A percentile compares a stretch with the other conserved stretches of the same genome.
phyloP scores from a whole-genome alignment of 164 flowering plant species.

The Houttuynia cordata region DNA sequence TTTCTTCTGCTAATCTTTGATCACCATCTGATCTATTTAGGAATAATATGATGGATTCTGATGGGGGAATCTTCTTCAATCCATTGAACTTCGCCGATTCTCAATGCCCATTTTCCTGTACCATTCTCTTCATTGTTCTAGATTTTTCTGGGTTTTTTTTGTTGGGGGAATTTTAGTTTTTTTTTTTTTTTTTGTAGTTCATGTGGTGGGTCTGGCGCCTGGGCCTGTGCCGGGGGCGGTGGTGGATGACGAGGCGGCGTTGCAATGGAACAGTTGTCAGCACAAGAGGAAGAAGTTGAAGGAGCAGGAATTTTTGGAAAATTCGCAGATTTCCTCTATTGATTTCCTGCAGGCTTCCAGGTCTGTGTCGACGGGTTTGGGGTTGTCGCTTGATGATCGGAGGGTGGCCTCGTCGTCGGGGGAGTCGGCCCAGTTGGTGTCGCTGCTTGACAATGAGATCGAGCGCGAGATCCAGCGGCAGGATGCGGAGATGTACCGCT shows the following conservation, averaged over 20 bases:
- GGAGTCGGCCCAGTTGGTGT: constrained; percentile 36
- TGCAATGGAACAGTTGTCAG: constrained; percentile 44
- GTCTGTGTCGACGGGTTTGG: constrained; percentile 80
- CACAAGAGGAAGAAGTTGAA: constrained; percentile 41
- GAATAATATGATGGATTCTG: constrained; percentile 32
- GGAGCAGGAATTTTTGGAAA: constrained; percentile 65
- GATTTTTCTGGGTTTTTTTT: background rate
- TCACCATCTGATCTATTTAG: constrained; percentile 22
- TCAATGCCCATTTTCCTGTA: constrained; percentile 68
- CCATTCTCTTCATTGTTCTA: background rate
- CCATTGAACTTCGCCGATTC: constrained; percentile 34
- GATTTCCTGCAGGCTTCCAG: constrained; percentile 52
- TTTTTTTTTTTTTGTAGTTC: constrained; percentile 17
- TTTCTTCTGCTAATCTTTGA: background rate
- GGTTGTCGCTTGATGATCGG: constrained; percentile 64
- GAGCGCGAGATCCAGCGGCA: constrained; percentile 55
- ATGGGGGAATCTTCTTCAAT: constrained; percentile 38
- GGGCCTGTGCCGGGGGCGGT: constrained; percentile 18
- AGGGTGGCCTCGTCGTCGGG: constrained; percentile 42
- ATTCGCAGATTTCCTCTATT: constrained; percentile 54
- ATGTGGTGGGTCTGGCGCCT: constrained; percentile 28
- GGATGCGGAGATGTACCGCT: constrained; percentile 67
- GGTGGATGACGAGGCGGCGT: constrained; percentile 33
- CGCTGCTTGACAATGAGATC: constrained; percentile 46
- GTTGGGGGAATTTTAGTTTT: background rate